phyloP scores from a whole-genome alignment of 495 filamentous ascomycete species.

The Choiromyces venosus region DNA sequence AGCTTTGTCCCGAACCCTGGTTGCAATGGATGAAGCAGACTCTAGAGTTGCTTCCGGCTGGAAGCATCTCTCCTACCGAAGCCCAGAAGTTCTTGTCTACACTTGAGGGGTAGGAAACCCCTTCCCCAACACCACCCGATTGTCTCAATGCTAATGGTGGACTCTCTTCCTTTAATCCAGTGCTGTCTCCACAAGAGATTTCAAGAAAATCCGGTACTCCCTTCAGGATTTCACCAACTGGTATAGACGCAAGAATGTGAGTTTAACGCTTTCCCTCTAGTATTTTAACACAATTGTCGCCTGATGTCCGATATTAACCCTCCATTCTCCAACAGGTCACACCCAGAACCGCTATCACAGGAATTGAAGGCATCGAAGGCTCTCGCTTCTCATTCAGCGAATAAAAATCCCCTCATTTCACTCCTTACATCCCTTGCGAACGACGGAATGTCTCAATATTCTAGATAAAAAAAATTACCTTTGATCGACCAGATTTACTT shows the following conservation, averaged over 20 bases:
- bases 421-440: neutral
- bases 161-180: constrained; percentile 2
- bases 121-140: neutral
- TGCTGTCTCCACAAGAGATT: constrained; percentile 35
- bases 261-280: neutral
- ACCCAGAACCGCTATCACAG: constrained; percentile 34
- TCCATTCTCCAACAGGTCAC: constrained; percentile 27
- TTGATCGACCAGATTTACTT: neutral
- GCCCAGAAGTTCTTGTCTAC: constrained; percentile 46
- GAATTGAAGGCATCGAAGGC: constrained; percentile 38
- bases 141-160: neutral
- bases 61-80: constrained; percentile 64
- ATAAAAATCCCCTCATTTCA: neutral
- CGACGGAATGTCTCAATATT: neutral
- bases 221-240: constrained; percentile 95
- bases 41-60: constrained; percentile 72
- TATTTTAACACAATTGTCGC: neutral
- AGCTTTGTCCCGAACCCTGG: constrained; percentile 73
- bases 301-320: constrained; percentile 8
- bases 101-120: constrained; percentile 43
- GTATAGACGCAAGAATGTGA: constrained; percentile 84
- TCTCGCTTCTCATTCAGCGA: constrained; percentile 38
- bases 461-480: neutral
- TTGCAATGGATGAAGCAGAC: constrained; percentile 74
- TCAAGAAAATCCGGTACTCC: constrained; percentile 63